Base-by-base conservation (phyloP, 805 yeast genomes). In the Saccharomycopsis fibuligera region DNA sequence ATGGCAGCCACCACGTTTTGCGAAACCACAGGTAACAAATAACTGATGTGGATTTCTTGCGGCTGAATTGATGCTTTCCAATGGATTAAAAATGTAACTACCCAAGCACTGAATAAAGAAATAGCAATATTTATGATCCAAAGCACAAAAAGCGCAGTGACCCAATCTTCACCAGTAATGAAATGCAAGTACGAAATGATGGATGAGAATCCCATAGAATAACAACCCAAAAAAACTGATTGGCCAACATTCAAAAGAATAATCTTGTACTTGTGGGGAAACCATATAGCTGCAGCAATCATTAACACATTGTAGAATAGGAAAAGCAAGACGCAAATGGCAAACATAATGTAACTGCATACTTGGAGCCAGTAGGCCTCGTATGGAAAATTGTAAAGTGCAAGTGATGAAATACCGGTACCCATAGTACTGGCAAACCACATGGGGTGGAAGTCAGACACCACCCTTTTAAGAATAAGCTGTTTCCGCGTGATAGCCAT, bases 381-480 rank as follows among this genome's bases (percentile, higher is more conserved):
- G 58, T 77, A 84, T 0, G 96, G 88, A 61, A 83, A 88, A 30
- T 68, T 62, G 61, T 78, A 74, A 33, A 89, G 68, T 3, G 86
- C 66, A 35, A 75, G 61, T 3, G 86, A 68, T 1, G 86, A 68
- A 35, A 88, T 85, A 1, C 96, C 96, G 2, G 83, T 75, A 1
- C 95, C 96, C 96, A 89, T 89, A n/a, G 81, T 75, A 43, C 79
- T 70, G 23, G 84, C 82, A 64, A 81, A 87, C 73, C 81, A 81
- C 47, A 52, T 46, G 4, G 53, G 55, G 22, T 49, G 48, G 47
- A 52, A 52, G 19, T 52, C 55, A n/a, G 38, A 17, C 9, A 52
- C 35, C 3, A 51, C 19, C 17, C 41, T 39, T 25, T 47, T 41
- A 22, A 44, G 25, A 17, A 44, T 38, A 5, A 45, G 37, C 37